Evolutionary conservation across 768 basidiomycete genomes (phyloP).

Genomic region (Glaciozyma martinii): DNA sequence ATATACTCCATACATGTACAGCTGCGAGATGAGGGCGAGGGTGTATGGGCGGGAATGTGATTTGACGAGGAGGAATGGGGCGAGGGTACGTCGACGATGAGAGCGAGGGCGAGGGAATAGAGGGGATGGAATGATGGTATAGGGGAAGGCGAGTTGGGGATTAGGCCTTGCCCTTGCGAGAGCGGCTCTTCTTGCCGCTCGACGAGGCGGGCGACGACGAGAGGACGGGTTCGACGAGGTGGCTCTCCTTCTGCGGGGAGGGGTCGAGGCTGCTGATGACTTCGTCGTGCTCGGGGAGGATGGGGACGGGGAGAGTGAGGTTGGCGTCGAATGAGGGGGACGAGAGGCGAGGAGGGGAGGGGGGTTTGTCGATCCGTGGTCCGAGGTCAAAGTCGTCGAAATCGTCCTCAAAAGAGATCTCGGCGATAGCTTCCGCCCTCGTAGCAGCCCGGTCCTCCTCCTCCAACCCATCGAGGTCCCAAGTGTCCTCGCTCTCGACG

Average conservation of each 20-base stretch:
- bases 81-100: background rate
- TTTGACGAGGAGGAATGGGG: background rate
- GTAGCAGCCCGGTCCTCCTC: background rate
- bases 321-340: no score
- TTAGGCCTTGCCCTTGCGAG: background rate
- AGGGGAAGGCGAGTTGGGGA: background rate
- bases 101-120: background rate
- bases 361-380: conserved; percentile 47
- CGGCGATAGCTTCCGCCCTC: background rate
- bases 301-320: background rate
- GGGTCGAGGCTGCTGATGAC: background rate
- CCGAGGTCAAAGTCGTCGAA: conserved; percentile 26
- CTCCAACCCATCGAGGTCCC: background rate
- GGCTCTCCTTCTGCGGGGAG: background rate
- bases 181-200: background rate
- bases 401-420: conserved; percentile 25
- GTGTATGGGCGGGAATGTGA: background rate
- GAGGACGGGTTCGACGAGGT: background rate
- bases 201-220: background rate
- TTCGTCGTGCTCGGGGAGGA: background rate
- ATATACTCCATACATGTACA: background rate
- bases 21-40: background rate
- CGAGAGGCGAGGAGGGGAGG: conserved; percentile 40
- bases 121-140: background rate
- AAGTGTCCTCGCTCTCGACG: background rate